phyloP scores from a whole-genome alignment of 176 grass and related monocot species.

The Avena sativa region DNA sequence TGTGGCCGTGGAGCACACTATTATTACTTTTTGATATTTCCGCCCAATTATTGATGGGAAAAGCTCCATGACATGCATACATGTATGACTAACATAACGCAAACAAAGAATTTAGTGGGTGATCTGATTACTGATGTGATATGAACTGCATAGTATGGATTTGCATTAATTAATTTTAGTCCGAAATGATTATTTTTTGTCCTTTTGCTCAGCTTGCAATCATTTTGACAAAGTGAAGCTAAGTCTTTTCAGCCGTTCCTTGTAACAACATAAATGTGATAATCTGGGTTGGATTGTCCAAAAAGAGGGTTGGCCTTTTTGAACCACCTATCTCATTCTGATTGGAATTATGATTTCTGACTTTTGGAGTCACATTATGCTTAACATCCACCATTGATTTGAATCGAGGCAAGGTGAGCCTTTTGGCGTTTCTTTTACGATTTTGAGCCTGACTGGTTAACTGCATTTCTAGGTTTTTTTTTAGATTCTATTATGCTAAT shows the following conservation, averaged over 20 bases:
- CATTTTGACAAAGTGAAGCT: neutral
- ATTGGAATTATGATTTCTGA: neutral
- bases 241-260: neutral
- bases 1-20: neutral
- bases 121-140: conserved; percentile 35
- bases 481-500: neutral
- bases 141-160: conserved; percentile 2
- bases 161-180: neutral
- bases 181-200: conserved; percentile 1
- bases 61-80: neutral
- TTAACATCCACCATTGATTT: neutral
- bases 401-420: neutral
- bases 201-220: neutral
- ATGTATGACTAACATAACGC: conserved; percentile 1
- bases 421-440: neutral
- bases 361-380: neutral
- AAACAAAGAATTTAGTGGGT: neutral
- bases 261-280: neutral
- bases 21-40: conserved; percentile 10
- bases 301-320: neutral
- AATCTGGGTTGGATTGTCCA: neutral
- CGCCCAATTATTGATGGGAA: conserved; percentile 22
- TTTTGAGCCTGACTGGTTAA: neutral
- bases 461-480: too few relatives aligned
- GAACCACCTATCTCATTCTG: neutral